A percentile compares a stretch with the other conserved stretches of the same genome.
These are phyloP conservation scores for Phytophthora hibernalis DNA, from an alignment of 352 stramenopile species.

Conservation along the genomic window DNA sequence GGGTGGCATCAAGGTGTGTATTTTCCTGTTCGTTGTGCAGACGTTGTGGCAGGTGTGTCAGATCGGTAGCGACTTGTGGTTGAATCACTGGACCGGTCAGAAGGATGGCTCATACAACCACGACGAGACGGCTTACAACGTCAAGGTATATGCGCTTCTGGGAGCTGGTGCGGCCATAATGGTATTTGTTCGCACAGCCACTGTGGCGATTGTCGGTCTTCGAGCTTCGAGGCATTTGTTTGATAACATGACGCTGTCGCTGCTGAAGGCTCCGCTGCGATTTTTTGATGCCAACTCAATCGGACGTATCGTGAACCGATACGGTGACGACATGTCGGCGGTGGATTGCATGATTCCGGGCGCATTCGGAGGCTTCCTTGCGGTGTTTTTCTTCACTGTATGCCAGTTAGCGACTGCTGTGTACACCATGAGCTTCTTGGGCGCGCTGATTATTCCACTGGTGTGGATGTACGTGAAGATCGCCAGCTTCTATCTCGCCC, in stretches of 20 bases:
- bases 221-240: slow-evolving; percentile 75
- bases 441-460: slow-evolving; percentile 81
- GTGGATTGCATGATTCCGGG: slow-evolving; percentile 80
- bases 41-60: slow-evolving; percentile 46
- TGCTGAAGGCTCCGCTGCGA: slow-evolving; percentile 85
- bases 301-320: slow-evolving; percentile 91
- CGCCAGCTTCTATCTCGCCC: slow-evolving; percentile 42
- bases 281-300: slow-evolving; percentile 95
- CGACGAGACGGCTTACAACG: slow-evolving; percentile 30
- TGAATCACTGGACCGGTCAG: slow-evolving; percentile 49
- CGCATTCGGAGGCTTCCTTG: slow-evolving; percentile 46
- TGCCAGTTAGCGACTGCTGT: slow-evolving; percentile 81
- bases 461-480: slow-evolving; percentile 79
- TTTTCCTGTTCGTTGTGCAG: slow-evolving; percentile 30
- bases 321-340: slow-evolving; percentile 88
- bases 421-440: slow-evolving; percentile 72
- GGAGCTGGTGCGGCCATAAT: slow-evolving; percentile 39
- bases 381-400: slow-evolving; percentile 69
- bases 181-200: slow-evolving; percentile 38
- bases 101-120: slow-evolving; percentile 32
- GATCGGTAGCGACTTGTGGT: slow-evolving; percentile 43
- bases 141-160: slow-evolving; percentile 54
- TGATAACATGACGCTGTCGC: slow-evolving; percentile 80
- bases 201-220: slow-evolving; percentile 50
- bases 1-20: slow-evolving; percentile 38